phyloP scores from a whole-genome alignment of 2,329 filamentous ascomycete genomes.

The Cytospora paraplurivora region DNA sequence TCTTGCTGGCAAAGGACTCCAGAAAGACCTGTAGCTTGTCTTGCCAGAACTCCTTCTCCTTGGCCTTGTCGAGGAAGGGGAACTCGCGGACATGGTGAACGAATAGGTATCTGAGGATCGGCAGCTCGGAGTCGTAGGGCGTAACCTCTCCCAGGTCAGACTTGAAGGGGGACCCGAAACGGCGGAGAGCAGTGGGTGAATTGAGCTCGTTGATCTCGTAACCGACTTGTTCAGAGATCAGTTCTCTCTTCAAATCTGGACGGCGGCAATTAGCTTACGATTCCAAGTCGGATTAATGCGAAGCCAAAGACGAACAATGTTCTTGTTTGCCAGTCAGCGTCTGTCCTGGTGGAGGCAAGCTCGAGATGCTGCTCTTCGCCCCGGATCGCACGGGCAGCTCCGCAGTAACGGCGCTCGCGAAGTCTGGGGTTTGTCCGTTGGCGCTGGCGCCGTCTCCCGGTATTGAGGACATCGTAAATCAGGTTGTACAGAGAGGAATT shows the following conservation, averaged over 20 bases:
- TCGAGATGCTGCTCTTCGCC: conserved; percentile 34
- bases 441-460: conserved; percentile 6
- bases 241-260: conserved; percentile 90
- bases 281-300: conserved; percentile 2
- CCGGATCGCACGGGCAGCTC: conserved; percentile 32
- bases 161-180: conserved; percentile 93
- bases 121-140: conserved; percentile 89
- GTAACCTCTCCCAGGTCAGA: conserved; percentile 91
- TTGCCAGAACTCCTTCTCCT: conserved; percentile 99
- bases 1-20: conserved; percentile 94
- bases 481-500: background rate
- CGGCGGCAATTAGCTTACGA: conserved; percentile 32
- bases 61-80: conserved; percentile 93
- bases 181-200: conserved; percentile 88
- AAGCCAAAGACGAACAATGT: conserved; percentile 68
- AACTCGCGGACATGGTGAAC: conserved; percentile 98
- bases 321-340: conserved; percentile 92
- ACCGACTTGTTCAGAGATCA: conserved; percentile 85
- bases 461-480: conserved; percentile 11
- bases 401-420: conserved; percentile 7
- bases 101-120: conserved; percentile 93
- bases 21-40: conserved; percentile 96
- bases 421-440: conserved; percentile 16
- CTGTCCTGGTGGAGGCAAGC: conserved; percentile 46
- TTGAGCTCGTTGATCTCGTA: conserved; percentile 92